phyloP scores from a whole-genome alignment of 768 basidiomycete species.

The Phaeotremella skinneri region DNA sequence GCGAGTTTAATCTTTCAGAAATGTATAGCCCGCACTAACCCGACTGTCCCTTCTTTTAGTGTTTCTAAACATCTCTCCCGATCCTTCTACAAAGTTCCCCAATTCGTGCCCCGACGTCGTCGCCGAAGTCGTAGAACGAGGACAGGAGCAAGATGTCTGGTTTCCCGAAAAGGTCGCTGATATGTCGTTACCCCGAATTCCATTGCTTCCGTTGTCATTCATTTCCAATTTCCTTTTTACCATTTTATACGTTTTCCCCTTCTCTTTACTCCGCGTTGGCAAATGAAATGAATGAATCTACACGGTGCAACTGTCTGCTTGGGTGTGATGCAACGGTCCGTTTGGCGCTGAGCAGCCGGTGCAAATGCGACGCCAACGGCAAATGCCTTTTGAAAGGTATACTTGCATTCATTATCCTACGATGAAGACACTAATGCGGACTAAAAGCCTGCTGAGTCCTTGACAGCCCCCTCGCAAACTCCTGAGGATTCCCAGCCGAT shows the following conservation, averaged over 20 bases:
- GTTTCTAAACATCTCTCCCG: conserved; percentile 43
- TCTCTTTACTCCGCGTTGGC: background rate
- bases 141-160: background rate
- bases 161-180: background rate
- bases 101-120: background rate
- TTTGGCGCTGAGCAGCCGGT: background rate
- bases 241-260: background rate
- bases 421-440: background rate
- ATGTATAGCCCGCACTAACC: background rate
- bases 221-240: background rate
- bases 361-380: too few species aligned
- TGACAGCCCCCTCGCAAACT: conserved; percentile 59
- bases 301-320: background rate
- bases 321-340: too few species aligned
- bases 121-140: background rate
- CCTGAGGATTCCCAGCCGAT: conserved; percentile 71
- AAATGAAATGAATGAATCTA: conserved; percentile 2
- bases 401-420: too few species aligned
- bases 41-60: conserved; percentile 15
- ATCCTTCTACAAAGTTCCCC: background rate
- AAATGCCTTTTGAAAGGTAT: too few species aligned
- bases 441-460: conserved; percentile 20
- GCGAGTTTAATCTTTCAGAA: background rate
- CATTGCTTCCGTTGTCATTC: background rate
- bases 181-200: background rate